These are phyloP conservation scores for Nepenthes alata DNA, from an alignment of 179 eudicot genomes.

Conservation along the genomic window DNA sequence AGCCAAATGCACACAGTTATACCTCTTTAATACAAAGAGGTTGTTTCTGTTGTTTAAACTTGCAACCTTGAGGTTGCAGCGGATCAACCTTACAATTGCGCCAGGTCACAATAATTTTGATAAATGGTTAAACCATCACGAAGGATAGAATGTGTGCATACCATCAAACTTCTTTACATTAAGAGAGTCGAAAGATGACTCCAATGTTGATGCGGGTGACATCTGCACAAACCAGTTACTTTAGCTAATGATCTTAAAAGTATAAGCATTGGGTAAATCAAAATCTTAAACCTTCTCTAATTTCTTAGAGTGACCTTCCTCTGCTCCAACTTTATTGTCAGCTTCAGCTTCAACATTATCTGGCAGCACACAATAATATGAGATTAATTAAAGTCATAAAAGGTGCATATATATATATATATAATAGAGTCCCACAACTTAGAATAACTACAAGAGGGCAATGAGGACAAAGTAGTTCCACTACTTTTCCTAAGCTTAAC, in stretches of 20 bases:
- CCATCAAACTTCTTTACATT: slow-evolving; percentile 96
- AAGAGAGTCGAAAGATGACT: slow-evolving; percentile 76
- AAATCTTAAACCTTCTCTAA: slow-evolving; percentile 50
- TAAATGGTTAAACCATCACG: background rate
- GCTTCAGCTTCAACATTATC: slow-evolving; percentile 37
- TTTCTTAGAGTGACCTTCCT: slow-evolving; percentile 34
- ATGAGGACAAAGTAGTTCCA: no score
- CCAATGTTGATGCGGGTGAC: slow-evolving; percentile 81
- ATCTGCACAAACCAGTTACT: slow-evolving; percentile 35
- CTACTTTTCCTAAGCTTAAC: no score
- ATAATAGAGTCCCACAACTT: no score
- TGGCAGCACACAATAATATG: slow-evolving; percentile 9
- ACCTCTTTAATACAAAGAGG: no score
- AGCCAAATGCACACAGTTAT: no score
- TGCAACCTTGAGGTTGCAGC: no score
- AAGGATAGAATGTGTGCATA: slow-evolving; percentile 10
- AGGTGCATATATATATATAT: no score
- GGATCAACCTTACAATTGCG: no score
- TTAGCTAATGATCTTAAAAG: background rate
- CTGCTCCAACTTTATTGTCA: slow-evolving; percentile 22
- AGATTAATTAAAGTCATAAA: background rate
- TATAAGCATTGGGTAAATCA: background rate
- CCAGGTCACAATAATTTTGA: background rate
- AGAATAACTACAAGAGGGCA: no score
- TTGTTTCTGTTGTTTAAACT: no score